Evolutionary conservation across 805 yeast genomes (phyloP).

Genomic region (Saccharomycopsis babjevae): DNA sequence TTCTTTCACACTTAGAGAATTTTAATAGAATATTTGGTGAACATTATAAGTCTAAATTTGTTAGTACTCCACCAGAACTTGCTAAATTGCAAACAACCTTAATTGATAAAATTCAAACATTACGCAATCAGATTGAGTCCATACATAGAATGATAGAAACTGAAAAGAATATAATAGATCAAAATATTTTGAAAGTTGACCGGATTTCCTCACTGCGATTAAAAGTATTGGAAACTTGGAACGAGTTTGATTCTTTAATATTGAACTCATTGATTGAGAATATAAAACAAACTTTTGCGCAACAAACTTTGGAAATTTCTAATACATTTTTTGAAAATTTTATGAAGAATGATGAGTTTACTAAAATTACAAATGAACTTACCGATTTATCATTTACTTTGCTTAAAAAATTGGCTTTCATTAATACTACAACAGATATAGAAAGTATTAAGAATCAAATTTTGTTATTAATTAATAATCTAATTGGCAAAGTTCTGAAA

Average conservation of each 20-base stretch:
- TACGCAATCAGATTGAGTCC: constrained; percentile 37
- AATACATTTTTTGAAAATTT: background rate
- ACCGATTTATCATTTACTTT: constrained; percentile 17
- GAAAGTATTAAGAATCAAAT: constrained; percentile 14
- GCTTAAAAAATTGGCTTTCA: constrained; percentile 18
- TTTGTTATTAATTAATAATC: constrained; percentile 10
- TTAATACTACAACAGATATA: constrained; percentile 14
- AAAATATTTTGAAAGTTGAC: constrained; percentile 37
- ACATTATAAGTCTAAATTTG: constrained; percentile 17
- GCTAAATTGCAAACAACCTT: constrained; percentile 22
- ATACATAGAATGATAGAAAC: constrained; percentile 40
- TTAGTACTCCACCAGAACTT: constrained; percentile 22
- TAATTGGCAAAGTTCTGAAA: constrained; percentile 11
- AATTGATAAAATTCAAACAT: constrained; percentile 28
- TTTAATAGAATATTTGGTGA: constrained; percentile 20
- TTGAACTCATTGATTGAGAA: constrained; percentile 33
- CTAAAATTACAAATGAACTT: constrained; percentile 30
- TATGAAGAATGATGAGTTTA: constrained; percentile 32
- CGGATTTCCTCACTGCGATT: constrained; percentile 37
- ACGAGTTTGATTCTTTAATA: constrained; percentile 31
- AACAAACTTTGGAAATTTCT: constrained; percentile 45
- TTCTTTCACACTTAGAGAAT: constrained; percentile 30
- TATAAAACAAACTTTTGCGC: constrained; percentile 40
- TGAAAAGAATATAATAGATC: constrained; percentile 40
- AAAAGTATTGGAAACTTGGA: constrained; percentile 49